Evolutionary conservation across 2,329 filamentous ascomycete species (phyloP).

Genomic region (Penicillium aurantiogriseum): DNA sequence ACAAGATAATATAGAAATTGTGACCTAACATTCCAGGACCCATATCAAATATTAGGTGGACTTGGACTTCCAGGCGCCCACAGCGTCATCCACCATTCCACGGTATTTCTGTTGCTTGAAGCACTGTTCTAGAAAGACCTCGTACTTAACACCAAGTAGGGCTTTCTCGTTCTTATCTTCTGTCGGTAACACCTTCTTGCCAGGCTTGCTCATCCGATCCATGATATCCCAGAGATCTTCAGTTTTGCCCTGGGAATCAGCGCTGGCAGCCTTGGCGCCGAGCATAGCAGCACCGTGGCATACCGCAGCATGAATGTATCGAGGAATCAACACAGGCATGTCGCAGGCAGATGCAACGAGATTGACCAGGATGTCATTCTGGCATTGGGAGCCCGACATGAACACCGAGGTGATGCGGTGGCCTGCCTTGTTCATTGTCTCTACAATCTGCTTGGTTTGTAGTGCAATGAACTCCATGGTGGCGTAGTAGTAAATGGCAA

Average conservation of each 20-base stretch:
- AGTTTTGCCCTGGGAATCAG: constrained; percentile 70
- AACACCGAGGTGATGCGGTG: constrained; percentile 91
- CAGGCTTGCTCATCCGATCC: constrained; percentile 95
- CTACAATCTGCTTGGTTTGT: constrained; percentile 90
- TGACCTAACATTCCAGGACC: neutral
- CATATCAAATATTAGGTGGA: constrained; percentile 5
- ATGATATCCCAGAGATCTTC: constrained; percentile 95
- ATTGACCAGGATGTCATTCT: constrained; percentile 88
- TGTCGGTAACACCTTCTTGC: constrained; percentile 75
- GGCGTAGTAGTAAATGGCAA: constrained; percentile 86
- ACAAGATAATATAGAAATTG: neutral
- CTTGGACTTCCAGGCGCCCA: constrained; percentile 44
- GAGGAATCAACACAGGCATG: constrained; percentile 90
- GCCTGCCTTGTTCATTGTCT: constrained; percentile 86
- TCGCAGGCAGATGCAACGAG: constrained; percentile 86
- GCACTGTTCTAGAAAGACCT: constrained; percentile 92
- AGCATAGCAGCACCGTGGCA: constrained; percentile 99
- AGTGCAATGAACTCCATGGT: constrained; percentile 97
- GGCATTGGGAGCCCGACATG: constrained; percentile 98
- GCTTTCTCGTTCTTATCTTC: constrained; percentile 71
- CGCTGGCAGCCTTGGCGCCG: constrained; percentile 92
- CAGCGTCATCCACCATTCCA: constrained; percentile 67
- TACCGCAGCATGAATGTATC: constrained; percentile 92
- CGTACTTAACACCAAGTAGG: constrained; percentile 83
- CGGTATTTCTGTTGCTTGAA: constrained; percentile 80